phyloP scores from a whole-genome alignment of 257 asterid genomes.

The Asclepias syriaca region DNA sequence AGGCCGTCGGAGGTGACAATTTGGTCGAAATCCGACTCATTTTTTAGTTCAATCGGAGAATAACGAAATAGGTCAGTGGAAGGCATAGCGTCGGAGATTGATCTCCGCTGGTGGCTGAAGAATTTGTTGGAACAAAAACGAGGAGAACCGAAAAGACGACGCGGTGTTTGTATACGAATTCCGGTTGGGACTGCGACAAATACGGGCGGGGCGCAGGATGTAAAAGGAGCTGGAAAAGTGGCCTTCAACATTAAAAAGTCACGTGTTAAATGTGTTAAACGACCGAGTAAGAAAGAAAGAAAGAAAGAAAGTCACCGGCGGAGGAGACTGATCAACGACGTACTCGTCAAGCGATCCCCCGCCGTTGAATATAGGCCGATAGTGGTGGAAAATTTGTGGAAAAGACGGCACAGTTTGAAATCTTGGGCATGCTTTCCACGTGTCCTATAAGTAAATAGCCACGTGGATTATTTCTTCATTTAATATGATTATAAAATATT shows the following conservation, averaged over 20 bases:
- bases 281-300: background rate
- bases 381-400: background rate
- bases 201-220: background rate
- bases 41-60: conserved; percentile 41
- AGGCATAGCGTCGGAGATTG: conserved; percentile 13
- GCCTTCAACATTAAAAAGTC: background rate
- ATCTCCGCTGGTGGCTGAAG: background rate
- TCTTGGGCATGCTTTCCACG: background rate
- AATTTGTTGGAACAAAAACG: background rate
- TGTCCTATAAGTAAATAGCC: background rate
- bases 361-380: background rate
- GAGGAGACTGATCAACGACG: background rate
- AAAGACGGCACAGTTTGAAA: background rate
- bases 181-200: background rate
- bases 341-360: background rate
- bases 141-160: background rate
- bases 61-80: conserved; percentile 11
- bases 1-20: conserved; percentile 76
- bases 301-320: background rate
- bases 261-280: background rate
- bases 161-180: background rate
- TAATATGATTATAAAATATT: no score
- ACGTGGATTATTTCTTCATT: background rate
- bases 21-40: conserved; percentile 66
- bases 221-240: background rate